These are phyloP conservation scores for Mucor ambiguus DNA, from an alignment of 371 early-diverging fungal species.

Conservation along the genomic window DNA sequence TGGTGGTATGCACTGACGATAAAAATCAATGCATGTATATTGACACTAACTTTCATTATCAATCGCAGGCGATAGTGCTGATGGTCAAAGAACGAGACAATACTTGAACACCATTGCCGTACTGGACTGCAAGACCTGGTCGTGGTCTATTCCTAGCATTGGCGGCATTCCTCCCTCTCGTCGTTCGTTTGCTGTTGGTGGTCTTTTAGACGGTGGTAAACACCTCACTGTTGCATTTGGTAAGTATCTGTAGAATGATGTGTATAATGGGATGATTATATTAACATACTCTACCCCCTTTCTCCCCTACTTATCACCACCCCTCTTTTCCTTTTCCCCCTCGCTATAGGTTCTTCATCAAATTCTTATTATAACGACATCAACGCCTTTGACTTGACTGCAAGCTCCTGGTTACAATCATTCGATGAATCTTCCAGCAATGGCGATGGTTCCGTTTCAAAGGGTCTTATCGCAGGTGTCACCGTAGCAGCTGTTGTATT, in stretches of 20 bases:
- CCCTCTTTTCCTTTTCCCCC: not conserved
- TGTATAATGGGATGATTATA: conserved; percentile 3
- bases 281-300: not conserved
- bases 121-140: conserved; percentile 47
- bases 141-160: conserved; percentile 36
- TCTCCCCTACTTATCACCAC: not conserved
- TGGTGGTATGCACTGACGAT: conserved; percentile 35
- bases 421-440: conserved; percentile 17
- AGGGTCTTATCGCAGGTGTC: conserved; percentile 51
- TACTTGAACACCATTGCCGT: conserved; percentile 39
- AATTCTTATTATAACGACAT: conserved; percentile 49
- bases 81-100: conserved; percentile 17
- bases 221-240: conserved; percentile 49
- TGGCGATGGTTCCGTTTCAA: conserved; percentile 26
- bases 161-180: conserved; percentile 45
- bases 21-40: not conserved
- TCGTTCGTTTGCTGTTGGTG: conserved; percentile 45
- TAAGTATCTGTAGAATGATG: conserved; percentile 8
- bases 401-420: conserved; percentile 36
- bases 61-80: conserved; percentile 36
- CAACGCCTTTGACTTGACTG: conserved; percentile 32
- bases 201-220: conserved; percentile 29
- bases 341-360: conserved; percentile 30
- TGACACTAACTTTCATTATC: not conserved
- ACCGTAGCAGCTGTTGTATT: conserved; percentile 39